Evolutionary conservation across 768 basidiomycete species (phyloP), one percentile per base, ranked within the genome.

Genomic region (Trametes meyenii): DNA sequence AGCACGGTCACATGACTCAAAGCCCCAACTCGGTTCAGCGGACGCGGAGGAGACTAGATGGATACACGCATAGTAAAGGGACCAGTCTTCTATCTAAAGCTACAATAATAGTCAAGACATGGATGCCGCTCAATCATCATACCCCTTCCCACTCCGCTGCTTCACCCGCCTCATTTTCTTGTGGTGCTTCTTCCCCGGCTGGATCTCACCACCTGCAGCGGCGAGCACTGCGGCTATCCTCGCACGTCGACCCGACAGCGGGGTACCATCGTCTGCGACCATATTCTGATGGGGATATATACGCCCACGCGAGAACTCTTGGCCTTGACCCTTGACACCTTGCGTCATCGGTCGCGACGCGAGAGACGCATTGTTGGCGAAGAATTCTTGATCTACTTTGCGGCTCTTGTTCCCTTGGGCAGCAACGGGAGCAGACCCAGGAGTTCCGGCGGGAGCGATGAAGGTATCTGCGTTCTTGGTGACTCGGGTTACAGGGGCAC

Each of bases 131-230:
- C 53, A 60, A 73, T 70, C 84, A 72, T 97, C 96, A 68, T 98
- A 98, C 23, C 96, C 96, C 70, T 85, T 89, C 14, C 96, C 96
- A 70, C 93, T 94, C 63, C 96, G 80, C 74, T 96, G 90, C 77
- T 98, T 98, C 50, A 83, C 84, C 50, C 87, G 77, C 70, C 90
- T 88, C 75, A 81, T 76, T 71, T 88, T 90, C 76, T 94, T 97
- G 78, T 94, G 90, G 66, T 86, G 87, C 71, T 92, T 94, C 79
- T 96, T 96, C 16, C 83, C 84, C 1, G 73, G 66, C 17, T 66
- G 73, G 6, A 62, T 72, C 72, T 55, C 77, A 69, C 64, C 74
- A 38, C 72, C 78, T 1, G 62, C 66, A 48, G 66, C 79, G 55
- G 76, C 77, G 40, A 83, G 57, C 14, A 85, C 72, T 3, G 78